These are phyloP conservation scores for Cystobasidiaceae sp. DNA, from an alignment of 1,284 basidiomycete genomes.

Conservation along the genomic window DNA sequence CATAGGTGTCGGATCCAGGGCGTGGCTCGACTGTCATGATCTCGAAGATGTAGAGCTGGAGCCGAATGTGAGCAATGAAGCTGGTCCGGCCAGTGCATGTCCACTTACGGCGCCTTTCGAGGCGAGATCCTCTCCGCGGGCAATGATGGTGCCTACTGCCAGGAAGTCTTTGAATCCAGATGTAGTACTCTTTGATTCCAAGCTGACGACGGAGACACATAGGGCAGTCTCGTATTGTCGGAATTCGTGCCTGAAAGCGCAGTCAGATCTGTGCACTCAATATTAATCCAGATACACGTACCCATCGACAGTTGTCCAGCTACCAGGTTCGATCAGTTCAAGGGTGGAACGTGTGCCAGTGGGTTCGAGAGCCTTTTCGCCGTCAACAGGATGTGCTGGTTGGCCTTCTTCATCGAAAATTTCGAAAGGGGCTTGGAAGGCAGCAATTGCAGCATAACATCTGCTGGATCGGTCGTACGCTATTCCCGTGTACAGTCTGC, in stretches of 20 bases:
- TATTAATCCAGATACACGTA: too few species aligned
- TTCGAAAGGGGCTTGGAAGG: constrained; percentile 70
- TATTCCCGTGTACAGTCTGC: constrained; percentile 73
- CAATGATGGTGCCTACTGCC: constrained; percentile 85
- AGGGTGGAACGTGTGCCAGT: constrained; percentile 71
- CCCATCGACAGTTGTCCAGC: constrained; percentile 84
- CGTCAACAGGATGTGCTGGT: constrained; percentile 45
- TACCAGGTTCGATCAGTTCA: constrained; percentile 76
- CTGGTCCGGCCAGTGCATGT: constrained; percentile 17
- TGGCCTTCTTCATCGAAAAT: constrained; percentile 84
- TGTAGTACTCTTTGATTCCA: constrained; percentile 77
- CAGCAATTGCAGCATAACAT: constrained; percentile 74
- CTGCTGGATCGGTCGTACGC: constrained; percentile 76
- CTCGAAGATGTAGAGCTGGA: constrained; percentile 58
- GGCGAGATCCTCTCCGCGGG: constrained; percentile 89
- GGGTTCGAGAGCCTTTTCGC: constrained; percentile 63
- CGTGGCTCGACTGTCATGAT: constrained; percentile 60
- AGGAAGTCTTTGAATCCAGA: constrained; percentile 82
- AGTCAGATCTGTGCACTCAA: too few species aligned
- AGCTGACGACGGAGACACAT: constrained; percentile 67
- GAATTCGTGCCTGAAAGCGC: constrained; percentile 70
- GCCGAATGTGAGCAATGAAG: too few species aligned
- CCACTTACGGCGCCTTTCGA: constrained; percentile 73
- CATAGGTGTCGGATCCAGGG: constrained; percentile 54
- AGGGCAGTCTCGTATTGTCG: constrained; percentile 85